Percentiles rank a stretch among this genome's conserved stretches.
Evolutionary conservation across 73 alveolate species (phyloP).

Genomic region (Paramecium pentaurelia): DNA sequence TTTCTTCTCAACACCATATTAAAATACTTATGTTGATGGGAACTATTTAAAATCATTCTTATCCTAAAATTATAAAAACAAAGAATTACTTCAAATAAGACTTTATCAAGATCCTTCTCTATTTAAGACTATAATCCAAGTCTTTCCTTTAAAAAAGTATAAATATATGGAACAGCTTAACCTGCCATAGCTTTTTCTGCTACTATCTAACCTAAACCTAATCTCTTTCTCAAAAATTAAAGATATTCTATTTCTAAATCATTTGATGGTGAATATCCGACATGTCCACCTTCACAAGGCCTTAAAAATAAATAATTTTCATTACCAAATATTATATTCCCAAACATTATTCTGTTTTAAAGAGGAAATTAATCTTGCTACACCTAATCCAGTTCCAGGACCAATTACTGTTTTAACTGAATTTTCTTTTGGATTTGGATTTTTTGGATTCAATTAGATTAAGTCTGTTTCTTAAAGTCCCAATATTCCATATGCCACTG

Average conservation of each 20-base stretch:
- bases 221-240: background rate
- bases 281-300: background rate
- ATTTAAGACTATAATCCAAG: background rate
- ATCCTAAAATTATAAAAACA: background rate
- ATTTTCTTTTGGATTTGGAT: background rate
- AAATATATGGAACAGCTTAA: constrained; percentile 53
- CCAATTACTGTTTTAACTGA: constrained; percentile 50
- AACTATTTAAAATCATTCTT: background rate
- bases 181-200: constrained; percentile 52
- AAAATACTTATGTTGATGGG: constrained; percentile 33
- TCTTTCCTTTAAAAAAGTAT: constrained; percentile 19
- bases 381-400: constrained; percentile 64
- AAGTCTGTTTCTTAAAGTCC: constrained; percentile 14
- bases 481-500: constrained; percentile 55
- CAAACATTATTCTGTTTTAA: background rate
- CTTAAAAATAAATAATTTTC: background rate
- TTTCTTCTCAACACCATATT: constrained; percentile 42
- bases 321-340: background rate
- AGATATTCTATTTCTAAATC: constrained; percentile 32
- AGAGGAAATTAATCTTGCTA: constrained; percentile 41
- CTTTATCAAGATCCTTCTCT: background rate
- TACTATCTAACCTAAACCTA: background rate
- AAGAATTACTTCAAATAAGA: background rate
- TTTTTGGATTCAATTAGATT: background rate
- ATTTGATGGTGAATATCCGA: background rate